Evolutionary conservation across 2,329 filamentous ascomycete species (phyloP), one percentile per base, ranked within the genome.

Genomic region (Dothideomycetidae sp.): DNA sequence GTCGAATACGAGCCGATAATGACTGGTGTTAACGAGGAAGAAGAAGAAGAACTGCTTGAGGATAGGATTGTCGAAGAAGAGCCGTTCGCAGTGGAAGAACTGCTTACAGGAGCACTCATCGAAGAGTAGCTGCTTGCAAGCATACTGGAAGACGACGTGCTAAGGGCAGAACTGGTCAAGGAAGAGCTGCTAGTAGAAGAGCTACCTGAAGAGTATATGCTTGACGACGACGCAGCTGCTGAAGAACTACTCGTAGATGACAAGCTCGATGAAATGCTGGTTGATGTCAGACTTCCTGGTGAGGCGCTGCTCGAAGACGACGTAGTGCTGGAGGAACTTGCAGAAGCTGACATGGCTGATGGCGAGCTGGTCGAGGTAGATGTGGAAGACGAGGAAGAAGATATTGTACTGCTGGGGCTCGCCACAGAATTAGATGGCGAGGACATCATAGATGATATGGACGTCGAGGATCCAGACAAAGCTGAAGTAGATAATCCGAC

Each of bases 11-110:
- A 10, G 30, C 34, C 29, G 5, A 3, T 36, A 11, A 23, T 15
- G 17, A 11, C 32, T 10, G 12, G 4, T 9, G 10, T 32, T 4
- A 18, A 34, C 13, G 32, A 34, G 4, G 16, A 18, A 7, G 4
- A 5, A 7, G 32, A 23, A 4, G 32, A 23, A 16, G 12, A 32
- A 18, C 14, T 34, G 32, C 14, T 13, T 13, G n/a, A n/a, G n/a
- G n/a, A n/a, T n/a, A n/a, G n/a, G n/a, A n/a, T n/a, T n/a, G n/a
- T n/a, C n/a, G n/a, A n/a, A n/a, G n/a, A n/a, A n/a, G n/a, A n/a
- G n/a, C n/a, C n/a, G n/a, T n/a, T n/a, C n/a, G 21, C n/a, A 16
- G 12, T 33, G 16, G 31, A 33, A 12, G 29, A n/a, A 15, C 29
- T 31, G 10, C 10, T 9, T 5, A n/a, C 29, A 13, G 9, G 9